Evolutionary conservation across 352 stramenopile species (phyloP).

Genomic region (Globisporangium acanthophoron): DNA sequence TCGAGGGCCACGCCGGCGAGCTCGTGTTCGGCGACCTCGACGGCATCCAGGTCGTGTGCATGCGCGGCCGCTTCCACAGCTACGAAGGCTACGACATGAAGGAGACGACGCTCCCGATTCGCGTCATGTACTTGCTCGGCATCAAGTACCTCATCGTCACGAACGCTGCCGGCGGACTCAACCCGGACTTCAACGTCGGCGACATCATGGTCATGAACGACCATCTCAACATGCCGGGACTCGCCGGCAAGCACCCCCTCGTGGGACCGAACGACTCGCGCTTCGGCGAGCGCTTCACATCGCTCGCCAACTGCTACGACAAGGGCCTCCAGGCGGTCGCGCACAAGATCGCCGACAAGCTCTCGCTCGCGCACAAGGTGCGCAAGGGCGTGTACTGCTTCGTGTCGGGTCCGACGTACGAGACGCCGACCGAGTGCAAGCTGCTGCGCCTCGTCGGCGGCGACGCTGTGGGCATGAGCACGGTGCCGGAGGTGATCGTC

Average conservation of each 20-base stretch:
- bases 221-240: constrained; percentile 93
- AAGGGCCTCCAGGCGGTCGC: constrained; percentile 83
- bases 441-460: constrained; percentile 91
- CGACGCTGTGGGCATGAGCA: constrained; percentile 96
- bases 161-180: constrained; percentile 95
- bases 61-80: constrained; percentile 95
- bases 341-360: constrained; percentile 64
- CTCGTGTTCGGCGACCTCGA: constrained; percentile 94
- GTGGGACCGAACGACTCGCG: constrained; percentile 94
- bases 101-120: constrained; percentile 92
- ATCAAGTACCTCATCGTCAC: constrained; percentile 96
- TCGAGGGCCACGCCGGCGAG: constrained; percentile 92
- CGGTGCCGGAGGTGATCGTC: constrained; percentile 95
- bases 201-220: constrained; percentile 97
- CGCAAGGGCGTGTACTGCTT: constrained; percentile 94
- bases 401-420: constrained; percentile 95
- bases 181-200: constrained; percentile 92
- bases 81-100: constrained; percentile 96
- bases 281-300: constrained; percentile 94
- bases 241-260: constrained; percentile 91
- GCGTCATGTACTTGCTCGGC: constrained; percentile 93
- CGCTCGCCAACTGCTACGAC: constrained; percentile 93
- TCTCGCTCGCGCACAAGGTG: constrained; percentile 82
- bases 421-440: constrained; percentile 92
- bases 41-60: constrained; percentile 86